Conservation (phyloP, 2,329 filamentous ascomycete genomes). For the Beauveria caledonica region DNA sequence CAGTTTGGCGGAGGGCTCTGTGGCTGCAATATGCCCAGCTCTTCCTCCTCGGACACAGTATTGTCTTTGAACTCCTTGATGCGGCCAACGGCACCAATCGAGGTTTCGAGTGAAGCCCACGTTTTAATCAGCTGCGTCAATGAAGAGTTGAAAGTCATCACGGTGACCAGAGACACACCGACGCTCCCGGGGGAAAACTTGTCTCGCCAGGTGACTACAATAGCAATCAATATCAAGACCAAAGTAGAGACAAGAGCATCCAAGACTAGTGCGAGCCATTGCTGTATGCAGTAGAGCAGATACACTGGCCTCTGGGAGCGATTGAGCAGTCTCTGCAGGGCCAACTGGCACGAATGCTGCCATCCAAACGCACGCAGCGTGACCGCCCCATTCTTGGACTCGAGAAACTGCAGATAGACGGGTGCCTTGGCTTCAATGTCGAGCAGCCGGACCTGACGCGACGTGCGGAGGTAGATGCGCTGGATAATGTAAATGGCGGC, state of each 20-base stretch:
- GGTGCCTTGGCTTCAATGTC: slow-evolving; percentile 24
- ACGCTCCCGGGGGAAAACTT: slow-evolving; percentile 20
- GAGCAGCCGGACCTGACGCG: slow-evolving; percentile 22
- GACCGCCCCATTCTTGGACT: slow-evolving; percentile 18
- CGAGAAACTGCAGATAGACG: slow-evolving; percentile 21
- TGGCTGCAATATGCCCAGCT: slow-evolving; percentile 11
- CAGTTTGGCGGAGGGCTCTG: slow-evolving; percentile 16
- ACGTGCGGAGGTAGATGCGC: slow-evolving; percentile 24
- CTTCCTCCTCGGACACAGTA: slow-evolving; percentile 17
- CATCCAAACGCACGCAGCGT: slow-evolving; percentile 29
- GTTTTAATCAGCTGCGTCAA: slow-evolving; percentile 24
- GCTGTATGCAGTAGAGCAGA: slow-evolving; percentile 38
- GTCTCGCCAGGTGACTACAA: slow-evolving; percentile 30
- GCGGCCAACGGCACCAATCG: slow-evolving; percentile 19
- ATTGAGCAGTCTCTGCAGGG: slow-evolving; percentile 23
- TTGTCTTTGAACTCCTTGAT: slow-evolving; percentile 20
- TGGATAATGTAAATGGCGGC: slow-evolving; percentile 29
- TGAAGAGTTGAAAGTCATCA: slow-evolving; percentile 21
- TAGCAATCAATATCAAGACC: slow-evolving; percentile 34
- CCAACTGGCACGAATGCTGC: slow-evolving; percentile 15
- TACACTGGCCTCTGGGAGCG: slow-evolving; percentile 25
- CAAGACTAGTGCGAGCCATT: slow-evolving; percentile 40
- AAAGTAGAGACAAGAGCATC: slow-evolving; percentile 37
- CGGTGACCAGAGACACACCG: slow-evolving; percentile 20
- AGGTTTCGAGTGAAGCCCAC: slow-evolving; percentile 24